These are phyloP conservation scores for Bremia lactucae DNA, from an alignment of 352 stramenopile species.

Conservation along the genomic window DNA sequence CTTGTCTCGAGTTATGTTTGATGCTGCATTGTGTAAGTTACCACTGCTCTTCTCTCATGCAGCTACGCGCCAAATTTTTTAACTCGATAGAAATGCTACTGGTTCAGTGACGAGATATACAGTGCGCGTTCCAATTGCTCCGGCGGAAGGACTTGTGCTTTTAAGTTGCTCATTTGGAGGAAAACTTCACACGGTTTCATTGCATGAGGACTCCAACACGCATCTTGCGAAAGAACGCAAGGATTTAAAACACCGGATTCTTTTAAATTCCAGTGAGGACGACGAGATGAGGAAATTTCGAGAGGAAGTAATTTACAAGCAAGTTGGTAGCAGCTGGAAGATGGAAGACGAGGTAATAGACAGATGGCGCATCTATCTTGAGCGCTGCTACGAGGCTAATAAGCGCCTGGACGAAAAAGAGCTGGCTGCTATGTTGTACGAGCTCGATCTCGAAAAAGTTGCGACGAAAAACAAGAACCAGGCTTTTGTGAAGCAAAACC, in stretches of 20 bases:
- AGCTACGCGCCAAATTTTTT: not conserved
- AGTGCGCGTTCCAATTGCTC: slow-evolving; percentile 81
- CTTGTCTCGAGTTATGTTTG: slow-evolving; percentile 53
- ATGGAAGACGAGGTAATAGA: slow-evolving; percentile 37
- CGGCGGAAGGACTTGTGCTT: slow-evolving; percentile 81
- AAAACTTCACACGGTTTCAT: slow-evolving; percentile 66
- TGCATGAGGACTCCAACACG: slow-evolving; percentile 63
- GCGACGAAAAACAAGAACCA: slow-evolving; percentile 34
- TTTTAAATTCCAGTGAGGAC: slow-evolving; percentile 43
- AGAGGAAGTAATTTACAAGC: slow-evolving; percentile 63
- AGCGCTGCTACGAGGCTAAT: slow-evolving; percentile 45
- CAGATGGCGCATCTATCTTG: slow-evolving; percentile 47
- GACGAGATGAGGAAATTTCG: slow-evolving; percentile 49
- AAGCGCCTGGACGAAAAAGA: slow-evolving; percentile 32
- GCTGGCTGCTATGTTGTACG: slow-evolving; percentile 21
- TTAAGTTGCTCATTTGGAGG: slow-evolving; percentile 72
- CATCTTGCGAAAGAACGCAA: slow-evolving; percentile 40
- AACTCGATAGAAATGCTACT: slow-evolving; percentile 7
- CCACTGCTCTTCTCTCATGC: not conserved
- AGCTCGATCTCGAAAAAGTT: slow-evolving; percentile 26
- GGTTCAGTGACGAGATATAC: slow-evolving; percentile 64
- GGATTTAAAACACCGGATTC: slow-evolving; percentile 42
- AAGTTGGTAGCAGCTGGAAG: slow-evolving; percentile 45
- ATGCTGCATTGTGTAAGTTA: slow-evolving; percentile 52
- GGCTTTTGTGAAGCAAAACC: slow-evolving; percentile 42